Conservation (phyloP, 306 rosid genomes). For the Medicago arabica region DNA sequence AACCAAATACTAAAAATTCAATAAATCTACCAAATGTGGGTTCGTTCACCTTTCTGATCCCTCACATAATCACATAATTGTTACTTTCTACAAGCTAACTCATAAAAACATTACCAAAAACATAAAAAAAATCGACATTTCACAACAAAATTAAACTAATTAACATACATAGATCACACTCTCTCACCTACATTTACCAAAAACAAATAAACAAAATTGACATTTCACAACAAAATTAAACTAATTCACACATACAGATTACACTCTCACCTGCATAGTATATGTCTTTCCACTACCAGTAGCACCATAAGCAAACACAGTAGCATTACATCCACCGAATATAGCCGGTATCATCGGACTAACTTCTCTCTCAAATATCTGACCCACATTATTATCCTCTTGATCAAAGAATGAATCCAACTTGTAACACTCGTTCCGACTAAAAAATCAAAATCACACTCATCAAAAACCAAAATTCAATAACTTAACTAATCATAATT, state of each 20-base stretch:
- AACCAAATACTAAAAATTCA: background rate
- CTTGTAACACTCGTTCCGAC: conserved; percentile 84
- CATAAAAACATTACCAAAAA: background rate
- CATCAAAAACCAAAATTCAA: background rate
- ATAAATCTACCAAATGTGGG: background rate
- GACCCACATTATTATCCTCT: conserved; percentile 73
- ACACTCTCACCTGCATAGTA: conserved; percentile 82
- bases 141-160: background rate
- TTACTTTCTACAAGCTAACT: background rate
- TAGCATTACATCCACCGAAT: conserved; percentile 76
- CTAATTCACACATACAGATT: conserved; percentile 10
- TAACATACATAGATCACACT: conserved; percentile 10
- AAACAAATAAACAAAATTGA: background rate
- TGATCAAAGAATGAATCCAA: conserved; percentile 78
- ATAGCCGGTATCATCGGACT: conserved; percentile 74
- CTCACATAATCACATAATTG: conserved; percentile 6
- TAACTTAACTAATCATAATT: background rate
- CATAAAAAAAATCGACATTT: background rate
- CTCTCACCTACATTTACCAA: conserved; percentile 73
- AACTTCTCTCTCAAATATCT: conserved; percentile 75
- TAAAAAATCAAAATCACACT: conserved; percentile 29
- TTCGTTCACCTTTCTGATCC: background rate
- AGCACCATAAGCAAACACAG: conserved; percentile 96
- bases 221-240: background rate
- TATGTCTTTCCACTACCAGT: conserved; percentile 96